Evolutionary conservation across 2,329 filamentous ascomycete genomes (phyloP).

Genomic region (Ascochyta viciae-villosae): DNA sequence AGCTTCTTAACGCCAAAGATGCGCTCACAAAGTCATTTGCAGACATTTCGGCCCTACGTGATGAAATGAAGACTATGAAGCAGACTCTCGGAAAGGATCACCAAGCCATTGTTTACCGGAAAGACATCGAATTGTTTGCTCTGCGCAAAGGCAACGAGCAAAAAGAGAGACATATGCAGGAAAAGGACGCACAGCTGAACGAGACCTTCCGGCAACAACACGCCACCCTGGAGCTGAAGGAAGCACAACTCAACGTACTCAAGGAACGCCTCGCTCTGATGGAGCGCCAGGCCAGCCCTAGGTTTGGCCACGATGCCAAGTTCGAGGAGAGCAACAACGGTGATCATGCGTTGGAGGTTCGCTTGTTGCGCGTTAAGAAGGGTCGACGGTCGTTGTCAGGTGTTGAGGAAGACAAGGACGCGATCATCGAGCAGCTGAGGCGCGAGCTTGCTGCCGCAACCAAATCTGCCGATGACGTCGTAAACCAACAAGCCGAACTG

Average conservation of each 20-base stretch:
- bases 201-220: constrained; percentile 37
- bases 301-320: constrained; percentile 17
- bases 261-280: constrained; percentile 38
- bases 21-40: constrained; percentile 40
- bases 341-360: constrained; percentile 43
- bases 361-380: constrained; percentile 39
- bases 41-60: constrained; percentile 37
- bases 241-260: constrained; percentile 38
- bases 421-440: constrained; percentile 38
- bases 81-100: constrained; percentile 41
- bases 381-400: constrained; percentile 28
- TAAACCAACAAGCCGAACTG: constrained; percentile 39
- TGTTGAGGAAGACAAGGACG: constrained; percentile 38
- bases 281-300: constrained; percentile 31
- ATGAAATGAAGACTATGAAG: constrained; percentile 43
- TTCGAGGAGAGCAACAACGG: constrained; percentile 22
- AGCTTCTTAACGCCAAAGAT: constrained; percentile 39
- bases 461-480: constrained; percentile 30
- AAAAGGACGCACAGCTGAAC: constrained; percentile 38
- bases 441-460: constrained; percentile 32
- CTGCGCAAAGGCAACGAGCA: constrained; percentile 46
- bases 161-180: constrained; percentile 42
- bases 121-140: constrained; percentile 48
- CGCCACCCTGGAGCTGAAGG: constrained; percentile 38
- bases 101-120: constrained; percentile 44